Evolutionary conservation across 306 rosid genomes (phyloP), one percentile per base, ranked within the genome.

Genomic region (Canavalia ensiformis): DNA sequence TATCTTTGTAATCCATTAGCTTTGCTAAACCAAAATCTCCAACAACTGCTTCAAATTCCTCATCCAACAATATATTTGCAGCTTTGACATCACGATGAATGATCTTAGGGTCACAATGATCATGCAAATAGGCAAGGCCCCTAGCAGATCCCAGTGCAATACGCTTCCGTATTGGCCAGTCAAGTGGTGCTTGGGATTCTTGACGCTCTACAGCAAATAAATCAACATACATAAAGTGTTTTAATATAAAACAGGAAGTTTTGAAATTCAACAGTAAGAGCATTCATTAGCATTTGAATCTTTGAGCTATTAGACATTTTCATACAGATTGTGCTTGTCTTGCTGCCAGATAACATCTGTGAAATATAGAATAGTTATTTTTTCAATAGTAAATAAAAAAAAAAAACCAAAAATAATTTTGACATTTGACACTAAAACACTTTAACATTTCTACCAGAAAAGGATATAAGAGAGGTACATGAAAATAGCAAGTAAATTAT

Each of bases 11-110:
- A 85, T 90, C 93, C 98, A 95, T 93, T 69, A 95, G 97, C 83
- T 88, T 95, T 39, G 99, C 98, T 67, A 93, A 83, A 70, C 99
- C 98, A 77, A 95, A 95, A 63, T 91, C 98, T 78, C 99, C 99
- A 45, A 95, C 97, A 60, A 95, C 98, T 28, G 98, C 98, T 88
- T 90, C 98, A 34, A 88, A 95, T 78, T 95, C 96, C 75, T 95
- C 97, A 58, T 95, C 99, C 84, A 95, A 89, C 81, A 95, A 85
- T 82, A 95, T 95, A 47, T 93, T 95, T 44, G 99, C 98, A 57
- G 99, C 98, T 84, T 95, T 95, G 58, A 95, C 98, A 86, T 93
- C 96, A 81, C 96, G 94, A 72, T 93, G 99, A 84, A 95, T 95
- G 75, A 95, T 95, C 88, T 91, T 93, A 8, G 99, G 98, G 86